Percentiles rank a stretch among this genome's conserved stretches.
These are phyloP conservation scores for Micractinium sp. DNA, from an alignment of 139 green algal species.

Conservation along the genomic window DNA sequence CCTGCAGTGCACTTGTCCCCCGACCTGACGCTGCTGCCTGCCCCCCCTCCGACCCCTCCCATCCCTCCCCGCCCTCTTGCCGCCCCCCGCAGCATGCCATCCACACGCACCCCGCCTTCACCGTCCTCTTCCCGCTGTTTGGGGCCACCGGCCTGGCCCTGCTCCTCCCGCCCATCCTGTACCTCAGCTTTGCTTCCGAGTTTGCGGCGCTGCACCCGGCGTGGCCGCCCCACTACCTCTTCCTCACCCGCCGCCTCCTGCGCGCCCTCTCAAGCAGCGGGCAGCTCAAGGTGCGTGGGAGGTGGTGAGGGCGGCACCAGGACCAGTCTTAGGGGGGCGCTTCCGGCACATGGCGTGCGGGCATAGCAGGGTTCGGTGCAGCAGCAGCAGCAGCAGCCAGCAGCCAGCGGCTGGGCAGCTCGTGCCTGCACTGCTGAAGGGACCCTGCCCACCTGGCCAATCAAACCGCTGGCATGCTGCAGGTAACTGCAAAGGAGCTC, in stretches of 20 bases:
- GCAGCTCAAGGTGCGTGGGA: conserved; percentile 8
- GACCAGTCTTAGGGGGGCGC: neutral
- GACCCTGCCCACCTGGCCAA: neutral
- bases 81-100: neutral
- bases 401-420: neutral
- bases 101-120: conserved; percentile 1
- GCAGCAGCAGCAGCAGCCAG: too few species aligned
- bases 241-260: conserved; percentile 1
- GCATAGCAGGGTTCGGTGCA: too few species aligned
- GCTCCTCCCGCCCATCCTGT: conserved; percentile 27
- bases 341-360: too few species aligned
- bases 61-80: neutral
- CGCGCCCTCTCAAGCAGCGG: conserved; percentile 5
- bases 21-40: too few species aligned
- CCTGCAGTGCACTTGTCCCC: too few species aligned
- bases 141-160: neutral
- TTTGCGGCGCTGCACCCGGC: conserved; percentile 10
- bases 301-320: too few species aligned
- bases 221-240: conserved; percentile 34
- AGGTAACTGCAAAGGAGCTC: conserved; percentile 25
- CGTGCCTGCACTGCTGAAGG: neutral
- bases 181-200: conserved; percentile 7
- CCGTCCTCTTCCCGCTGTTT: neutral
- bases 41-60: too few species aligned
- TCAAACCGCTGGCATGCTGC: too few species aligned